Evolutionary conservation across 164 flowering plant species (phyloP).

Genomic region (Aristolochia fimbriata): DNA sequence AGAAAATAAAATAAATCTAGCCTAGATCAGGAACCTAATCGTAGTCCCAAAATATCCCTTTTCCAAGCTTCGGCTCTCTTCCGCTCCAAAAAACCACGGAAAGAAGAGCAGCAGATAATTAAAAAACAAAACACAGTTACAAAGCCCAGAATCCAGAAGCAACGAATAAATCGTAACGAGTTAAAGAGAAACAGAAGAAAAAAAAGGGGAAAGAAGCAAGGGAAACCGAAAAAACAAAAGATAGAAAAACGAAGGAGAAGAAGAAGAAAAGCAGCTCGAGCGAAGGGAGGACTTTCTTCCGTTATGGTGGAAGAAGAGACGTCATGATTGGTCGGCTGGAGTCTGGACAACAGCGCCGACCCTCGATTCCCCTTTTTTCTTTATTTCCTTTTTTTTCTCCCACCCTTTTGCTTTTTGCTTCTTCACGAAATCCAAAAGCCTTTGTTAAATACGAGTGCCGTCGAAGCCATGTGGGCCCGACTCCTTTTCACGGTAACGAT

Average conservation of each 20-base stretch:
- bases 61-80: conserved; percentile 1
- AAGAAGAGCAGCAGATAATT: conserved; percentile 12
- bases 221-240: too few relatives aligned
- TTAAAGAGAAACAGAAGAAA: conserved; percentile 1
- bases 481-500: too few relatives aligned
- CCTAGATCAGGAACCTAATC: neutral
- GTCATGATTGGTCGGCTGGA: conserved; percentile 50
- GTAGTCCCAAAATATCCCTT: neutral
- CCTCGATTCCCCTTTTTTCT: conserved; percentile 24
- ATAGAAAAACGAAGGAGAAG: too few relatives aligned
- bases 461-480: neutral
- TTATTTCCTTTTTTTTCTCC: neutral
- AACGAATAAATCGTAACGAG: neutral
- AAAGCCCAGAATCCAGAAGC: too few relatives aligned
- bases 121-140: conserved; percentile 4
- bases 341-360: conserved; percentile 51
- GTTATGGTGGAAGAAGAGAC: conserved; percentile 16
- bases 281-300: too few relatives aligned
- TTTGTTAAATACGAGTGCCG: neutral
- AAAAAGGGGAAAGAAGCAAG: conserved; percentile 6
- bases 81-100: conserved; percentile 24
- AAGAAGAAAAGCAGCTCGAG: too few relatives aligned
- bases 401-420: neutral
- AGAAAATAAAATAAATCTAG: neutral
- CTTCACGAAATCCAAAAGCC: neutral